Evolutionary conservation across 1,284 basidiomycete species (phyloP).

Genomic region (Omphalotus olearius): DNA sequence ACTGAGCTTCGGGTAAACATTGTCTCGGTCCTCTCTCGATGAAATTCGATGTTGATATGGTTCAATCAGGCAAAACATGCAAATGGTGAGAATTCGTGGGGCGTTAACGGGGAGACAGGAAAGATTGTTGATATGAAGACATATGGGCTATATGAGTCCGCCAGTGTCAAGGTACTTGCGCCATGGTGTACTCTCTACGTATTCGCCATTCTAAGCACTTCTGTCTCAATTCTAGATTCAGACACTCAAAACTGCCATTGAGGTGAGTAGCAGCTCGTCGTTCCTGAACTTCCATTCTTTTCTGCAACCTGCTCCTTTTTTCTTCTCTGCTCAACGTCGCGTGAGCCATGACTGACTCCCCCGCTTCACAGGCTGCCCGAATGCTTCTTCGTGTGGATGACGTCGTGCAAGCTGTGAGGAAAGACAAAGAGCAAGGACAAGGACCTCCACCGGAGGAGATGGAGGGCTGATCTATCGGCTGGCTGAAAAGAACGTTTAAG

Average conservation of each 20-base stretch:
- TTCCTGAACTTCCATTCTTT: neutral
- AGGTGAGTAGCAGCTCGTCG: slow-evolving; percentile 41
- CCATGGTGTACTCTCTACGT: neutral
- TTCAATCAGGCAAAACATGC: slow-evolving; percentile 85
- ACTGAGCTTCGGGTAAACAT: slow-evolving; percentile 80
- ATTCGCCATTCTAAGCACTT: neutral
- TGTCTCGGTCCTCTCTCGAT: slow-evolving; percentile 10
- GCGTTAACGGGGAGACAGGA: slow-evolving; percentile 93
- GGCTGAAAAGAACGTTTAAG: too few species aligned
- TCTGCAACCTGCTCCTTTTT: neutral
- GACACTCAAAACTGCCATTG: slow-evolving; percentile 96
- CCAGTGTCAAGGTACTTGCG: slow-evolving; percentile 80
- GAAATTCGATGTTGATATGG: neutral
- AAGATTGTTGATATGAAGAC: slow-evolving; percentile 95
- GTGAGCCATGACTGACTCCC: neutral
- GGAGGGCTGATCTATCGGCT: neutral
- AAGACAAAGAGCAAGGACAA: slow-evolving; percentile 54
- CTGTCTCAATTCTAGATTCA: slow-evolving; percentile 57
- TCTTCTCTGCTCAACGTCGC: neutral
- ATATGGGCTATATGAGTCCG: slow-evolving; percentile 92
- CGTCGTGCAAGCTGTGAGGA: slow-evolving; percentile 82
- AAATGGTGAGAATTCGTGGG: slow-evolving; percentile 86
- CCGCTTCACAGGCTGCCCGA: slow-evolving; percentile 65
- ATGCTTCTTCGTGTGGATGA: slow-evolving; percentile 94
- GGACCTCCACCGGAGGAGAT: slow-evolving; percentile 52